A percentile compares a stretch with the other conserved stretches of the same genome.
Conservation (phyloP, 2,329 filamentous ascomycete species). For the Colletotrichum lentis region DNA sequence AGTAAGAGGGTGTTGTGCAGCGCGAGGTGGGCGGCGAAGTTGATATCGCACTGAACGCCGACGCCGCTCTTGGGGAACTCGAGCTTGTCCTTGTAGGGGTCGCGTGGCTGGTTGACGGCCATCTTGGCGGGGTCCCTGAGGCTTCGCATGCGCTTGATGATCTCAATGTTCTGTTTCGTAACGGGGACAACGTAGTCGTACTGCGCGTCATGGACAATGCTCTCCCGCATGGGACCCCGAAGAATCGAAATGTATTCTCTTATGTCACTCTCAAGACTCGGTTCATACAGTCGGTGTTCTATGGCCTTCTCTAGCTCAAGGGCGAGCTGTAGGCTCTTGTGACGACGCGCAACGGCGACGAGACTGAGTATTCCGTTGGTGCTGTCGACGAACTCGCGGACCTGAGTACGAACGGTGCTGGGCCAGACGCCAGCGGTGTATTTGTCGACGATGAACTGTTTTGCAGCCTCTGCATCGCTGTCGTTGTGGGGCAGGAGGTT, state of each 20-base stretch:
- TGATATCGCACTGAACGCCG: conserved; percentile 92
- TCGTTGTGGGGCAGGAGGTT: conserved; percentile 41
- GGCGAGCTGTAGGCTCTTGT: conserved; percentile 65
- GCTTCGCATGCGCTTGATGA: conserved; percentile 55
- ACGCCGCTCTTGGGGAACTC: conserved; percentile 80
- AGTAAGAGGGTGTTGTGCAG: conserved; percentile 85
- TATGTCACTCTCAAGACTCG: conserved; percentile 48
- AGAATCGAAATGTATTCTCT: conserved; percentile 61
- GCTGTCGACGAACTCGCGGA: conserved; percentile 30
- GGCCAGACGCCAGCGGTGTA: conserved; percentile 64
- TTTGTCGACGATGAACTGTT: conserved; percentile 47
- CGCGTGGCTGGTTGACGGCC: conserved; percentile 59
- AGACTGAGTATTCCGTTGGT: conserved; percentile 45
- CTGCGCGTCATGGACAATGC: conserved; percentile 37
- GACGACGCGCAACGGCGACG: conserved; percentile 55
- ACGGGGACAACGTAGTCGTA: conserved; percentile 51
- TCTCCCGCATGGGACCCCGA: conserved; percentile 47
- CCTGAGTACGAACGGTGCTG: conserved; percentile 51
- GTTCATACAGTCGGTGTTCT: conserved; percentile 56
- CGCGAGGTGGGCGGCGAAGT: conserved; percentile 85
- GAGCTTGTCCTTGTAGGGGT: conserved; percentile 66
- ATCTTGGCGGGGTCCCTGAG: conserved; percentile 61
- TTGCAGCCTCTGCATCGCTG: conserved; percentile 15
- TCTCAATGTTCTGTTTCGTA: conserved; percentile 43
- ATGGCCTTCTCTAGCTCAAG: conserved; percentile 64